Evolutionary conservation across 148 eudicot species (phyloP), one percentile per base, ranked within the genome.

Genomic region (Mesembryanthemum crystallinum): DNA sequence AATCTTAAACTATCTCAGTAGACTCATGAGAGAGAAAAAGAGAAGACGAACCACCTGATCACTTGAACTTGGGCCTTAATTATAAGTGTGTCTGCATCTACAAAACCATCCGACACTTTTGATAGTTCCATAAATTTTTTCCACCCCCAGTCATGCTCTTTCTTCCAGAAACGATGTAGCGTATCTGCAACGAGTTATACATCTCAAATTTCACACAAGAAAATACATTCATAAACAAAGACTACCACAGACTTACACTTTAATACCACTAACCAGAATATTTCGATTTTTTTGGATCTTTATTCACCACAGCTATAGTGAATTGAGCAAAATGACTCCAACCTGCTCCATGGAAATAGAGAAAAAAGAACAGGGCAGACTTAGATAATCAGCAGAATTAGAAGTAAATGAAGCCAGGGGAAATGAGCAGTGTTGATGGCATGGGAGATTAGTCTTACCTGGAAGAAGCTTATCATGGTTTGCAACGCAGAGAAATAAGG

Each of bases 61-160:
- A 93, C 94, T 82, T 93, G 98, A 79, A 93, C 97, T 85, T 93
- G 97, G 64, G 98, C 97, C 85, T 89, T 91, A 61, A 93, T 91
- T 43, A 85, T 88, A 39, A 93, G 88, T 49, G 90, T 84, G 80
- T 93, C 94, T 25, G 82, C 86, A 77, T 89, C 91, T 62, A 93
- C 82, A 86, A 93, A 91, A 37, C 98, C 98, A 78, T 91, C 97
- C 24, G 88, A 84, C 64, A 91, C 91, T 87, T 93, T 93, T 17
- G 97, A 83, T 62, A 89, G 70, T 81, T 93, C 98, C 96, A 93
- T 93, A 73, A 93, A 93, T 66, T 93, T 93, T 86, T 93, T 91
- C 98, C 98, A 93, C n/a, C 97, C 98, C 98, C 98, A 93, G 43
- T 93, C 98, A 83, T 91, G 98, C 89, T 93, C 97, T 78, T 93